phyloP scores from a whole-genome alignment of 1,139 yeast species.

The Candida anutae region DNA sequence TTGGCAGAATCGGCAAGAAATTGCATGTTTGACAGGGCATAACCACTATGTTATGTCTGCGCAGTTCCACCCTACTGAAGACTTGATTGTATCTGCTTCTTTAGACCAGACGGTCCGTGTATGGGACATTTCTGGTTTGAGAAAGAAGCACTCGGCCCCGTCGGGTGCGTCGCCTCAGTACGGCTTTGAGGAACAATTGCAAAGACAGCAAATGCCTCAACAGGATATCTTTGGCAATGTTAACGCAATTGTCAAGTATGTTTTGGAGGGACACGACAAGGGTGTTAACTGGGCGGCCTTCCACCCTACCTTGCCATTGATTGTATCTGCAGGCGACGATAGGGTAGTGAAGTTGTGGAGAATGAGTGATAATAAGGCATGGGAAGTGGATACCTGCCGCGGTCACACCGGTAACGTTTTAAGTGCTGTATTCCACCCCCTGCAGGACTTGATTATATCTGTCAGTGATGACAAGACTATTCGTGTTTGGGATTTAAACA shows the following conservation, averaged over 20 bases:
- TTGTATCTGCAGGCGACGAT: slow-evolving; percentile 96
- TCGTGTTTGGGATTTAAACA: slow-evolving; percentile 94
- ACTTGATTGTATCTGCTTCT: slow-evolving; percentile 89
- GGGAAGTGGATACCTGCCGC: slow-evolving; percentile 98
- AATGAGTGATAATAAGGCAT: slow-evolving; percentile 95
- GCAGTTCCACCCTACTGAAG: slow-evolving; percentile 94
- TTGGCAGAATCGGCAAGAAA: slow-evolving; percentile 98
- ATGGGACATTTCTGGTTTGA: slow-evolving; percentile 95
- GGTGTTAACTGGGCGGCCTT: slow-evolving; percentile 98
- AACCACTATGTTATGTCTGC: slow-evolving; percentile 98
- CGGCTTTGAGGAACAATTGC: slow-evolving; percentile 73
- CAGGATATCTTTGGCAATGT: slow-evolving; percentile 93
- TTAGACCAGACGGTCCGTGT: slow-evolving; percentile 98
- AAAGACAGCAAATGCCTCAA: slow-evolving; percentile 64
- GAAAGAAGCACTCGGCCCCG: slow-evolving; percentile 94
- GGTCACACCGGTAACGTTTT: slow-evolving; percentile 95
- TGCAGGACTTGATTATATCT: slow-evolving; percentile 84
- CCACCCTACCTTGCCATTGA: slow-evolving; percentile 93
- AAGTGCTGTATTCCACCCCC: slow-evolving; percentile 87
- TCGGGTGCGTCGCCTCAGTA: slow-evolving; percentile 29
- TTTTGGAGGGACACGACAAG: slow-evolving; percentile 95
- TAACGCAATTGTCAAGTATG: slow-evolving; percentile 92
- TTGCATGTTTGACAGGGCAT: slow-evolving; percentile 96
- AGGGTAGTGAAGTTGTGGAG: slow-evolving; percentile 94
- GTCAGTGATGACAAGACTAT: slow-evolving; percentile 97